phyloP scores from a whole-genome alignment of 495 filamentous ascomycete species.

The Hypomontagnella monticulosa region DNA sequence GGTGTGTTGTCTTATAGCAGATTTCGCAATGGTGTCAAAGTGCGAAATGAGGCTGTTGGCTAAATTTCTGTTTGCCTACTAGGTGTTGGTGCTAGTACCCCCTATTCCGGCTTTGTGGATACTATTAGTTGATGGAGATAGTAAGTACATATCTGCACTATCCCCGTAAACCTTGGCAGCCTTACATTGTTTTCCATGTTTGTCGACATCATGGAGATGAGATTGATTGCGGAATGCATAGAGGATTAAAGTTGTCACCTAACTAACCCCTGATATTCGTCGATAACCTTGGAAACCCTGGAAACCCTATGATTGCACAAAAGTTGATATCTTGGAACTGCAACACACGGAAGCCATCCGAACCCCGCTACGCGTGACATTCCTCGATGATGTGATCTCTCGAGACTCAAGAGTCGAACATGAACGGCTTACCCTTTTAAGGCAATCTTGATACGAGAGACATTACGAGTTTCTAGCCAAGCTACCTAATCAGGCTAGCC shows the following conservation, averaged over 20 bases:
- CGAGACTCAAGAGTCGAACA: neutral
- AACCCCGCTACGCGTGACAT: conserved; percentile 24
- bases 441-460: neutral
- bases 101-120: neutral
- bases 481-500: conserved; percentile 26
- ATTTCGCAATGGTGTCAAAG: neutral
- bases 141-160: neutral
- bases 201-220: conserved; percentile 17
- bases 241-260: conserved; percentile 4
- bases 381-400: conserved; percentile 10
- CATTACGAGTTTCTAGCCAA: conserved; percentile 27
- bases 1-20: too few relatives aligned
- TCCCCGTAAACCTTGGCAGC: conserved; percentile 7
- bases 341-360: conserved; percentile 12
- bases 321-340: conserved; percentile 27
- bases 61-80: neutral
- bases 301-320: neutral
- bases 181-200: conserved; percentile 5
- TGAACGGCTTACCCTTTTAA: conserved; percentile 29
- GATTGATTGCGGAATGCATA: conserved; percentile 39
- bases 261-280: conserved; percentile 23
- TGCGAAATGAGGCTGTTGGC: conserved; percentile 7
- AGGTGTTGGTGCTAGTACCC: neutral
- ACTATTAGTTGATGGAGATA: too few relatives aligned
- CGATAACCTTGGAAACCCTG: neutral